These are phyloP conservation scores for Phytophthora tubulina DNA, from an alignment of 352 stramenopile species.

Conservation along the genomic window DNA sequence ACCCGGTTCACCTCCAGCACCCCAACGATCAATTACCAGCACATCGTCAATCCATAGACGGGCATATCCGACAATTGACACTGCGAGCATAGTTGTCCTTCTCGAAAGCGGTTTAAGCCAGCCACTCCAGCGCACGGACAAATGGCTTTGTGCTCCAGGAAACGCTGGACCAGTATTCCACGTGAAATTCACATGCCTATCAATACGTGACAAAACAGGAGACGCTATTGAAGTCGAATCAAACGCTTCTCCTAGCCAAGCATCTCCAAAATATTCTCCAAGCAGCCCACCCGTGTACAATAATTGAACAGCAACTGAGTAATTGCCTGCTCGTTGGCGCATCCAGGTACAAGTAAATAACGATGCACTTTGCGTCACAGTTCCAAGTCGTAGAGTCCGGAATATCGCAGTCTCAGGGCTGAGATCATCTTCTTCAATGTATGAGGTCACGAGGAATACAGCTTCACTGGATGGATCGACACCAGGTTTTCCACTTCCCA, in stretches of 20 bases:
- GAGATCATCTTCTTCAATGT: conserved; percentile 35
- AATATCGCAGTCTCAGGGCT: conserved; percentile 24
- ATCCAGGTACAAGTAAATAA: conserved; percentile 56
- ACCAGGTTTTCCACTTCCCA: conserved; percentile 49
- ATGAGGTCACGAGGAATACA: conserved; percentile 35
- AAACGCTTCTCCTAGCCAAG: conserved; percentile 56
- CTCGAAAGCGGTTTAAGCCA: conserved; percentile 62
- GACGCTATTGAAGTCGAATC: not conserved
- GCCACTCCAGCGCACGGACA: conserved; percentile 74
- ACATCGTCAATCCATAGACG: conserved; percentile 73
- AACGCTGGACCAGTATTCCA: conserved; percentile 65
- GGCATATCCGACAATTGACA: conserved; percentile 60
- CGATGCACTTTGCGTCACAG: conserved; percentile 21
- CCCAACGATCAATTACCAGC: conserved; percentile 75
- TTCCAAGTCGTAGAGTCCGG: conserved; percentile 25
- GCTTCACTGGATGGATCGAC: conserved; percentile 23
- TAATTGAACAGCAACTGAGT: conserved; percentile 63
- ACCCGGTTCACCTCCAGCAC: conserved; percentile 40
- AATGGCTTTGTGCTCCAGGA: conserved; percentile 59
- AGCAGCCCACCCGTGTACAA: conserved; percentile 66
- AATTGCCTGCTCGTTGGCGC: conserved; percentile 53
- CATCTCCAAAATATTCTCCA: conserved; percentile 75
- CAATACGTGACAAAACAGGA: conserved; percentile 56
- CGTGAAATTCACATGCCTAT: conserved; percentile 79
- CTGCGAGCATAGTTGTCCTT: conserved; percentile 52